A percentile compares a stretch with the other conserved stretches of the same genome.
Conservation (phyloP, 2,329 filamentous ascomycete species). For the Monascus ruber region DNA sequence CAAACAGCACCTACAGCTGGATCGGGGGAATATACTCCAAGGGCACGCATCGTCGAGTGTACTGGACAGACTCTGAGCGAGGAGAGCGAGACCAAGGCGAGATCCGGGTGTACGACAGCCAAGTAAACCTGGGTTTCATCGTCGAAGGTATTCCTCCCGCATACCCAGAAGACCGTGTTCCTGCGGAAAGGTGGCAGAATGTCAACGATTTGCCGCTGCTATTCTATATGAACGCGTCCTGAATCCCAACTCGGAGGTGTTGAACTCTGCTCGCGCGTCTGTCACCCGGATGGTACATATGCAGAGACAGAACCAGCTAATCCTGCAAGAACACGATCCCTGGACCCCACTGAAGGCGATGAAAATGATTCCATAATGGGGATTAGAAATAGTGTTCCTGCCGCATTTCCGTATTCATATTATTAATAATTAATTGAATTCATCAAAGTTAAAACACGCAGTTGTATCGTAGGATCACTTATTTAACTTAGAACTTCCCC, state of each 20-base stretch:
- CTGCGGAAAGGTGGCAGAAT: conserved; percentile 12
- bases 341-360: conserved; percentile 1
- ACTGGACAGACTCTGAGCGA: conserved; percentile 19
- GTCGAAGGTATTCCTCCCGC: conserved; percentile 11
- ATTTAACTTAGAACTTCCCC: too few species aligned
- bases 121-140: conserved; percentile 14
- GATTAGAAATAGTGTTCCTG: background rate
- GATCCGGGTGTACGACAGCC: conserved; percentile 22
- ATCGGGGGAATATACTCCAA: conserved; percentile 25
- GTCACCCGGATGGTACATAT: conserved; percentile 1
- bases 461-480: too few species aligned
- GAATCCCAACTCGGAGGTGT: conserved; percentile 10
- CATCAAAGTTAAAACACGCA: too few species aligned
- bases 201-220: conserved; percentile 13
- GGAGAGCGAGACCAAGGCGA: conserved; percentile 12
- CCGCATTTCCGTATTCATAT: background rate
- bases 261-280: conserved; percentile 7
- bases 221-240: conserved; percentile 27
- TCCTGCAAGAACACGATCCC: conserved; percentile 3
- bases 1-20: conserved; percentile 23
- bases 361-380: background rate
- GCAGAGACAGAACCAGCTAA: background rate
- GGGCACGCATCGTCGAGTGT: conserved; percentile 11
- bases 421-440: too few species aligned
- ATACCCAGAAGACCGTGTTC: conserved; percentile 12